These are phyloP conservation scores for Colletotrichum eremochloae DNA, from an alignment of 2,329 filamentous ascomycete species.

Conservation along the genomic window DNA sequence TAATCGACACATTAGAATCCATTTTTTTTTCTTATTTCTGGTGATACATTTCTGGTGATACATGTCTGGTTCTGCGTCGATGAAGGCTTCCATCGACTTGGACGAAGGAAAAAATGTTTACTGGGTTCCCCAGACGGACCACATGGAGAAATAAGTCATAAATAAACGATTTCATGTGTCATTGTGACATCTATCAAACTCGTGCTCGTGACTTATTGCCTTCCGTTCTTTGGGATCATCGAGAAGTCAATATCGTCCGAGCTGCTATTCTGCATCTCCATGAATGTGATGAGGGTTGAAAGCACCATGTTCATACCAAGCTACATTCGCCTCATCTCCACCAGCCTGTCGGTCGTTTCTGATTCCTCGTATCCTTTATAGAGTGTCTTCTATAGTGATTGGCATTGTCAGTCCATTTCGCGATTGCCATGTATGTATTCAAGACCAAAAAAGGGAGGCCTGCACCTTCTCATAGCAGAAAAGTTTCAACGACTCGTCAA, in stretches of 20 bases:
- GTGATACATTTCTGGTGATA: not conserved
- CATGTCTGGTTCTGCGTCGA: not conserved
- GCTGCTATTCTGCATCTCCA: not conserved
- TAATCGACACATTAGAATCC: constrained; percentile 16
- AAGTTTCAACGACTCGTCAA: not conserved
- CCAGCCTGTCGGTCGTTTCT: not conserved
- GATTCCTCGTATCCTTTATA: not conserved
- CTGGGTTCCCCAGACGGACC: too few species aligned
- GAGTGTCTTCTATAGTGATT: not conserved
- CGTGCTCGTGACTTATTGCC: not conserved
- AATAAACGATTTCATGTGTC: too few species aligned
- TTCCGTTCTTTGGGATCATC: too few species aligned
- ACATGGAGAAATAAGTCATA: not conserved
- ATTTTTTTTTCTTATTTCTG: not conserved
- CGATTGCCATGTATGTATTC: not conserved
- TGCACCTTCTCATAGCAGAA: not conserved
- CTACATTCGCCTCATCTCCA: not conserved
- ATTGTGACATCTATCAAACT: not conserved
- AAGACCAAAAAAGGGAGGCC: not conserved
- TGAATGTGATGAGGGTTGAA: too few species aligned
- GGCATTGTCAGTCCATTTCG: not conserved
- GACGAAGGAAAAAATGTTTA: not conserved
- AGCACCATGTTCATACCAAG: too few species aligned
- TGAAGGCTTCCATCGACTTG: not conserved
- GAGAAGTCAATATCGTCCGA: not conserved